phyloP scores from a whole-genome alignment of 1,284 basidiomycete species.

The Fistulinella cinereoalba region DNA sequence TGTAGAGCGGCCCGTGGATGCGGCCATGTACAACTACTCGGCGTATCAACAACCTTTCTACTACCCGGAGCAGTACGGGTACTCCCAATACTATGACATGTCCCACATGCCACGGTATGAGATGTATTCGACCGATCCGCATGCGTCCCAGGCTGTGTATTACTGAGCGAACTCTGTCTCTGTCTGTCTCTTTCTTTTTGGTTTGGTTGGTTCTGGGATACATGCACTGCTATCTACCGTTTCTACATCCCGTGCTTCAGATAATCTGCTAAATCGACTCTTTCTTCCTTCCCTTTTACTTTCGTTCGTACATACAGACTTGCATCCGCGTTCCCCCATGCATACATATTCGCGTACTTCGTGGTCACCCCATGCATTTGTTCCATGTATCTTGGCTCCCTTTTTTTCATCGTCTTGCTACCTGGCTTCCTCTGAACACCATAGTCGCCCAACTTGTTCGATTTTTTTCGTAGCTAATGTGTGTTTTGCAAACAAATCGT shows the following conservation, averaged over 20 bases:
- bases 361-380: conserved; percentile 20
- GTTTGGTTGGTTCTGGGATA: conserved; percentile 23
- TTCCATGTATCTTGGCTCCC: conserved; percentile 12
- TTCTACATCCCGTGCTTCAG: conserved; percentile 4
- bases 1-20: conserved; percentile 32
- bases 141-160: conserved; percentile 54
- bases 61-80: conserved; percentile 65
- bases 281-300: too few relatives aligned
- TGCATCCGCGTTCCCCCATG: conserved; percentile 23
- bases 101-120: conserved; percentile 63
- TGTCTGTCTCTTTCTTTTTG: conserved; percentile 18
- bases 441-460: conserved; percentile 6
- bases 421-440: conserved; percentile 11
- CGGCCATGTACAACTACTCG: conserved; percentile 48
- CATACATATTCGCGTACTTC: conserved; percentile 21
- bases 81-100: conserved; percentile 63
- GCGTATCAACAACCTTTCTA: conserved; percentile 58
- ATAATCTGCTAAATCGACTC: conserved; percentile 22
- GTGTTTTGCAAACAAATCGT: conserved; percentile 14
- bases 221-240: conserved; percentile 22
- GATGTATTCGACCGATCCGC: conserved; percentile 54
- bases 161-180: conserved; percentile 42
- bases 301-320: conserved; percentile 28
- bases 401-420: conserved; percentile 3
- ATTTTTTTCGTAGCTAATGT: conserved; percentile 16